phyloP scores from a whole-genome alignment of 176 grass and related monocot species.

The Chrysopogon serrulatus region DNA sequence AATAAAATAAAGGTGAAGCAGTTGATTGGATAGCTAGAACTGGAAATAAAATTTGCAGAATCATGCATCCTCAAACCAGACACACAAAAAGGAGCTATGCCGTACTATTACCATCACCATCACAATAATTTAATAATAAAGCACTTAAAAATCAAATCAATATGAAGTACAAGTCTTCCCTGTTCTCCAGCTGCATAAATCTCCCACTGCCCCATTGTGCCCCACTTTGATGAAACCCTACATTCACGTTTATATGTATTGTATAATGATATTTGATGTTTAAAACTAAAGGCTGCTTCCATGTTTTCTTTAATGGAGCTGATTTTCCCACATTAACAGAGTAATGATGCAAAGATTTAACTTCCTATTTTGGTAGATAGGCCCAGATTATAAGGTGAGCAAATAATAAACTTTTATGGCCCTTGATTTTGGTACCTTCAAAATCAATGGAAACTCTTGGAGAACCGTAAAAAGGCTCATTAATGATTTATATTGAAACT shows the following conservation, averaged over 20 bases:
- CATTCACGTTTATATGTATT: background rate
- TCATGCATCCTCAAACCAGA: conserved; percentile 2
- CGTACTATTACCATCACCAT: background rate
- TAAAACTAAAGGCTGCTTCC: background rate
- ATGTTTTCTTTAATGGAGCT: background rate
- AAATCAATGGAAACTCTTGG: background rate
- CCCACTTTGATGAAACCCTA: background rate
- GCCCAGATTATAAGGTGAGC: background rate
- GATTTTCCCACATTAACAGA: background rate
- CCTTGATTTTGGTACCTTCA: background rate
- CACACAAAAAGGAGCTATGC: background rate
- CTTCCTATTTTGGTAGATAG: background rate
- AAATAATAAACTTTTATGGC: background rate
- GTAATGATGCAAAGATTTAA: background rate
- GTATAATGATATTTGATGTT: background rate
- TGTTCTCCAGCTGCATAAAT: background rate
- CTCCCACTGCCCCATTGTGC: background rate
- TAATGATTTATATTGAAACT: background rate
- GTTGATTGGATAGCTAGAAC: background rate
- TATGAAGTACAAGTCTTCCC: background rate
- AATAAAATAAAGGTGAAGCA: background rate
- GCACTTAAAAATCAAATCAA: background rate
- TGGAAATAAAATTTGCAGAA: conserved; percentile 4
- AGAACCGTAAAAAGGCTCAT: background rate
- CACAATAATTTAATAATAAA: background rate